Evolutionary conservation across 2,329 filamentous ascomycete genomes (phyloP), one percentile per base, ranked within the genome.

Genomic region (Phyllosticta citrichinensis): DNA sequence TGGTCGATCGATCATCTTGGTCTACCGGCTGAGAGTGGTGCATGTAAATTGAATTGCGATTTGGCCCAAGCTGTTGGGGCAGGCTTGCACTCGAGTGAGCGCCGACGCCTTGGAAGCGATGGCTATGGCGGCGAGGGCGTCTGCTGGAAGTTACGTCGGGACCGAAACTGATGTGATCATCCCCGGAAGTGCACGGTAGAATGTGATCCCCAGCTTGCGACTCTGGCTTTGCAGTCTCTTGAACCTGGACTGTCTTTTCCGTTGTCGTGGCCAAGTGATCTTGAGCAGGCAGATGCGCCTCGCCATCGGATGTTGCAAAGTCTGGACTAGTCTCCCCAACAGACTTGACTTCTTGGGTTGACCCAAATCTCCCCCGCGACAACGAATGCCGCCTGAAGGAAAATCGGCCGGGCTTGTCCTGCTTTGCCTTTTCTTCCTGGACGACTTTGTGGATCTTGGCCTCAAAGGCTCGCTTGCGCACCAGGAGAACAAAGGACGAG

Each of bases 391-490:
- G 50, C 17, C 33, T 50, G 50, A 58, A 12, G 8, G 55, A 58
- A 20, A 62, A 58, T 52, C 51, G 51, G 17, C 19, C 20, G 14
- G 11, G 9, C 24, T 33, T 53, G n/a, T 14, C 24, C 33, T 52
- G 60, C 52, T 59, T 33, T 27, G 51, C 59, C 55, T 53, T 64
- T 64, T 35, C 47, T 24, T 71, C 69, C 64, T 76, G 70, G 2
- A 80, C 79, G 61, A 87, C 77, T 52, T 77, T 73, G 60, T 80
- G 73, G 63, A 88, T 84, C 20, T 82, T 80, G 62, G 75, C 77
- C 70, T 87, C 81, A 65, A 89, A 89, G 11, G 82, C 83, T 62
- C 77, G 75, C 66, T 81, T 83, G 50, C 86, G 77, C 8, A 85
- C 79, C 55, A 81, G 72, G 2, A 89, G 80, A 2, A 87, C 86